phyloP scores from a whole-genome alignment of 2,329 filamentous ascomycete species.

The Paracoccidioides brasiliensis region DNA sequence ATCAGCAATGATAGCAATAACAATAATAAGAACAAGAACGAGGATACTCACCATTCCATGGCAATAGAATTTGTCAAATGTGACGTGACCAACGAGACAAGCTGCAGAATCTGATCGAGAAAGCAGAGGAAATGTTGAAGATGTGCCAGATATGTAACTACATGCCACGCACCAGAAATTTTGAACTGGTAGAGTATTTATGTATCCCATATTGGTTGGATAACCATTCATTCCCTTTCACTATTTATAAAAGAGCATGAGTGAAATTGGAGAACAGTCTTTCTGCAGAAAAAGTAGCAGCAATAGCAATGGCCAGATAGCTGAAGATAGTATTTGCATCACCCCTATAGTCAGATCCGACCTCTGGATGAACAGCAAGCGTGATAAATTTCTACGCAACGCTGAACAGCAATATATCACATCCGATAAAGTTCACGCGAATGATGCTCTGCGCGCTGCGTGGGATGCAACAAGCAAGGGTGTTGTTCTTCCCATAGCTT shows the following conservation, averaged over 20 bases:
- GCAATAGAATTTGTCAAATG: constrained; percentile 18
- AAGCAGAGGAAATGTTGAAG: constrained; percentile 16
- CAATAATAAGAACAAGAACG: background rate
- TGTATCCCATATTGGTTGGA: too few species aligned
- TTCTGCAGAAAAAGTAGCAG: background rate
- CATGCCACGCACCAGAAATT: constrained; percentile 26
- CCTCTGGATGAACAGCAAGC: constrained; percentile 27
- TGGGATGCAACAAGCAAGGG: constrained; percentile 21
- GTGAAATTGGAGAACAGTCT: background rate
- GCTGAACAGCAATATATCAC: constrained; percentile 25
- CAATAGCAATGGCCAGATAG: background rate
- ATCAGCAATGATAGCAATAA: background rate
- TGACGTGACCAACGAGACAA: constrained; percentile 22
- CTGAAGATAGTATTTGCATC: background rate
- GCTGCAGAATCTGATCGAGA: constrained; percentile 17
- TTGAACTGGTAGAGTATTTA: constrained; percentile 21
- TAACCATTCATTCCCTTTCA: background rate
- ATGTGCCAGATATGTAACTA: constrained; percentile 28
- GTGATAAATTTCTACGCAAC: constrained; percentile 16
- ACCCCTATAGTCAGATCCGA: constrained; percentile 15
- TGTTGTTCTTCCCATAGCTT: constrained; percentile 23
- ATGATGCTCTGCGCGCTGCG: constrained; percentile 20
- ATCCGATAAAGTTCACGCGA: constrained; percentile 27
- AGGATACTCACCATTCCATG: background rate
- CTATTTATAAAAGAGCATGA: background rate